Conservation (phyloP, 176 grass and related monocot genomes). For the Eleusine indica region DNA sequence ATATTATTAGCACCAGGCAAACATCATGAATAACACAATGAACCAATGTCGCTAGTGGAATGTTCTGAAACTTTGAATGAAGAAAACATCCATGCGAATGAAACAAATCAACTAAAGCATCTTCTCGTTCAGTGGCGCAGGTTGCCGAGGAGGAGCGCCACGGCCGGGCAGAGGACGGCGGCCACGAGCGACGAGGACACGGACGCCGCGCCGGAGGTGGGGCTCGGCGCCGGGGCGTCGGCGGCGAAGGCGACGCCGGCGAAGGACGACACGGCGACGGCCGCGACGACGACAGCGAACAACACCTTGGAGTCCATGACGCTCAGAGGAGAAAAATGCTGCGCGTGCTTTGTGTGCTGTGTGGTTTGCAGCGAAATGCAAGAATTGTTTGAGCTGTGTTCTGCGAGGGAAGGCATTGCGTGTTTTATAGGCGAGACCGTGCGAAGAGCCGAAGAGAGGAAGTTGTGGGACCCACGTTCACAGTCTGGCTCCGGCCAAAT, state of each 20-base stretch:
- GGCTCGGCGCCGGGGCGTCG: conserved; percentile 74
- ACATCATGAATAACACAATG: background rate
- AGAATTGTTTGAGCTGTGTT: background rate
- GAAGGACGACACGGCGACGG: conserved; percentile 45
- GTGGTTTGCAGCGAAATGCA: background rate
- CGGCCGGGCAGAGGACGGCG: conserved; percentile 71
- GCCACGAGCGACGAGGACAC: conserved; percentile 49
- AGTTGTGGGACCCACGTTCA: conserved; percentile 15
- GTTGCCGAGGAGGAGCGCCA: conserved; percentile 60
- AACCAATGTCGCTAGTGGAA: conserved; percentile 19
- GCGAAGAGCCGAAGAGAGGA: background rate
- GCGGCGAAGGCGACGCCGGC: conserved; percentile 49
- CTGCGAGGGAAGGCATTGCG: background rate
- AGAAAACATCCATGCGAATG: background rate
- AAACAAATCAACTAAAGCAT: background rate
- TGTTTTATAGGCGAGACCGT: conserved; percentile 37
- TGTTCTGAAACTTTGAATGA: conserved; percentile 21
- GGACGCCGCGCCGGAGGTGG: conserved; percentile 58
- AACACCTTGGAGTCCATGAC: conserved; percentile 50
- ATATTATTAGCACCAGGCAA: background rate
- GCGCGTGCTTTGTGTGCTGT: conserved; percentile 14
- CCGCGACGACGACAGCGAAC: conserved; percentile 31
- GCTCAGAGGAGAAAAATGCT: background rate
- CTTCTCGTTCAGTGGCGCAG: conserved; percentile 54
- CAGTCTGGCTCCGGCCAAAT: conserved; percentile 36